A percentile compares a stretch with the other conserved stretches of the same genome.
phyloP scores from a whole-genome alignment of 805 yeast species.

The Komagataella mondaviorum region DNA sequence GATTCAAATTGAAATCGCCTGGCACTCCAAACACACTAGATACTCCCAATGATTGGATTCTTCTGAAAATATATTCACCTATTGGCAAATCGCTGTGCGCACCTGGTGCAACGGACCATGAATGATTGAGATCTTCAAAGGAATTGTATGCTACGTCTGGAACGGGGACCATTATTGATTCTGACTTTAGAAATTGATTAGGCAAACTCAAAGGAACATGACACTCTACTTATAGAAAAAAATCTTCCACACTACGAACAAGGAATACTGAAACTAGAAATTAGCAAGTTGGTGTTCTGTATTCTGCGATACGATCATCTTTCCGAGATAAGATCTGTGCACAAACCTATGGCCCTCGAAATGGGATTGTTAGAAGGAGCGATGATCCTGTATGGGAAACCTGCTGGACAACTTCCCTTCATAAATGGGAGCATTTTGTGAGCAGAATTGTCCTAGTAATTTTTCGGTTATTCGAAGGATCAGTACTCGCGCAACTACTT shows the following conservation, averaged over 20 bases:
- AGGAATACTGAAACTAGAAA: background rate
- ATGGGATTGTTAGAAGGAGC: background rate
- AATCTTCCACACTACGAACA: background rate
- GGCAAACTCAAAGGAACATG: background rate
- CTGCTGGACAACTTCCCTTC: background rate
- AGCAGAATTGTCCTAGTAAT: background rate
- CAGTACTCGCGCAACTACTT: too few species aligned
- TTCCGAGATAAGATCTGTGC: background rate
- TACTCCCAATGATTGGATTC: constrained; percentile 29
- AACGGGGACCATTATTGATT: background rate
- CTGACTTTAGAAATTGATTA: background rate
- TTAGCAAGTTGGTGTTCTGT: background rate
- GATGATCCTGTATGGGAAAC: background rate
- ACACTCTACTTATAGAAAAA: background rate
- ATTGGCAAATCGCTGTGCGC: constrained; percentile 17
- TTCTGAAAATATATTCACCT: constrained; percentile 31
- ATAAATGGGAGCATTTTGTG: background rate
- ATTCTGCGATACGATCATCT: background rate
- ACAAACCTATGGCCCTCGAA: background rate
- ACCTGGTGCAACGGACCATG: background rate
- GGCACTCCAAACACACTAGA: constrained; percentile 42
- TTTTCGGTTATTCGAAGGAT: background rate
- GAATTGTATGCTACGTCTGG: background rate
- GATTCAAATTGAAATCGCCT: constrained; percentile 43
- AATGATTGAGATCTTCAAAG: background rate